These are phyloP conservation scores for Pythium sukuiense DNA, from an alignment of 352 stramenopile genomes.

Conservation along the genomic window DNA sequence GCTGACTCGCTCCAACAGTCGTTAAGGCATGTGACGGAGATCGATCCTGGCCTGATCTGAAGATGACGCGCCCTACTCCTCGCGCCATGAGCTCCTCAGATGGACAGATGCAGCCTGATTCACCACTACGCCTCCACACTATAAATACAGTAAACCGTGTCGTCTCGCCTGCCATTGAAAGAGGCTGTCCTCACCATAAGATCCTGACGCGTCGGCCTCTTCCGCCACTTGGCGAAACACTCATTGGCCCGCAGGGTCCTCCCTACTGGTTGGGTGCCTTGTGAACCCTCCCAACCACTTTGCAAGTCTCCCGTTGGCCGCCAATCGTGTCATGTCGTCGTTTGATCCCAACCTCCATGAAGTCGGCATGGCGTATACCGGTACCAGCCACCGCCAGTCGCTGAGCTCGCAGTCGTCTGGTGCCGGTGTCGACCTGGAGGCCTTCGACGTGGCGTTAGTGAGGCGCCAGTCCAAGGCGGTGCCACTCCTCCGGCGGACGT, in stretches of 20 bases:
- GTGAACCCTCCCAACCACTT: not conserved
- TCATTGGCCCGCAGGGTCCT: not conserved
- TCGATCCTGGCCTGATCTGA: not conserved
- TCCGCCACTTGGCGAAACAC: not conserved
- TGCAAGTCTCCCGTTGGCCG: not conserved
- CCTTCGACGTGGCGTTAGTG: not conserved
- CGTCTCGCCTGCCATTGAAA: not conserved
- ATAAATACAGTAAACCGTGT: not conserved
- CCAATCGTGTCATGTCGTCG: not conserved
- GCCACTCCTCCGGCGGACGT: not conserved
- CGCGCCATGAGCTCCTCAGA: not conserved
- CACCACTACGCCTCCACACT: not conserved
- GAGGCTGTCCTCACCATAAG: not conserved
- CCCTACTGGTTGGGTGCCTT: not conserved
- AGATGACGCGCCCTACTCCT: not conserved
- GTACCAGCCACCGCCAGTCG: not conserved
- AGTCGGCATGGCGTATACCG: not conserved
- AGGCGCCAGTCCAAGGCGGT: not conserved
- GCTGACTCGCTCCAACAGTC: not conserved
- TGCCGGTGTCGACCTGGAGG: not conserved
- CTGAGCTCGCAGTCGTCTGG: not conserved
- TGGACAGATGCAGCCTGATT: not conserved
- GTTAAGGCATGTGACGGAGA: not conserved
- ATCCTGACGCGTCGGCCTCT: constrained; percentile 3
- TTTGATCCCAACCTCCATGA: constrained; percentile 1